These are phyloP conservation scores for Hypoxylon sp. DNA, from an alignment of 2,329 filamentous ascomycete genomes.

Conservation along the genomic window DNA sequence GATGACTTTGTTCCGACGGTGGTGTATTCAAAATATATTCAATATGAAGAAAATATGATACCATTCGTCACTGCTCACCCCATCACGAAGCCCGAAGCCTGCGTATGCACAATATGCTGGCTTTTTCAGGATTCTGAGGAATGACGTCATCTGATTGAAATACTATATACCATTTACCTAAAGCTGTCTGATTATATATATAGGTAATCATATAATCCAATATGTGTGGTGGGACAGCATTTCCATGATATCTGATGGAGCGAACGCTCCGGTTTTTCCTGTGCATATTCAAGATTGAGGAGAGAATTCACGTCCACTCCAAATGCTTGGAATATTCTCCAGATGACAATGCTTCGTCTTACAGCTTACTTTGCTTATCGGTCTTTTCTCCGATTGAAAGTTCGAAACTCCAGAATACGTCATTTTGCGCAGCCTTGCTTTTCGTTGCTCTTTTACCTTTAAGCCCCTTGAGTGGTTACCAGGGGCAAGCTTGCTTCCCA, in stretches of 20 bases:
- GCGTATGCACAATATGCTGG: slow-evolving; percentile 11
- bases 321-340: slow-evolving; percentile 22
- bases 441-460: background rate
- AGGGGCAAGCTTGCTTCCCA: slow-evolving; percentile 6
- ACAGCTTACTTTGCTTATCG: slow-evolving; percentile 3
- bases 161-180: slow-evolving; percentile 3
- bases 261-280: slow-evolving; percentile 31
- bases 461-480: slow-evolving; percentile 10
- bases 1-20: slow-evolving; percentile 5
- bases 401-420: slow-evolving; percentile 23
- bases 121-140: slow-evolving; percentile 7
- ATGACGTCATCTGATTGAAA: slow-evolving; percentile 32
- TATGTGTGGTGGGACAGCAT: background rate
- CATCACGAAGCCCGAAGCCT: background rate
- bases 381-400: slow-evolving; percentile 15
- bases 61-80: slow-evolving; percentile 5
- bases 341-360: slow-evolving; percentile 2
- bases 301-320: slow-evolving; percentile 13
- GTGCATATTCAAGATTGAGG: slow-evolving; percentile 11
- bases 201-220: background rate
- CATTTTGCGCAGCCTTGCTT: slow-evolving; percentile 20
- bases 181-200: slow-evolving; percentile 3
- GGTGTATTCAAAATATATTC: too few relatives aligned
- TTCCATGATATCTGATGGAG: slow-evolving; percentile 26
- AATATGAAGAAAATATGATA: slow-evolving; percentile 1